Evolutionary conservation across 2,329 filamentous ascomycete genomes (phyloP), one percentile per base, ranked within the genome.

Genomic region (Calonectria henricotiae): DNA sequence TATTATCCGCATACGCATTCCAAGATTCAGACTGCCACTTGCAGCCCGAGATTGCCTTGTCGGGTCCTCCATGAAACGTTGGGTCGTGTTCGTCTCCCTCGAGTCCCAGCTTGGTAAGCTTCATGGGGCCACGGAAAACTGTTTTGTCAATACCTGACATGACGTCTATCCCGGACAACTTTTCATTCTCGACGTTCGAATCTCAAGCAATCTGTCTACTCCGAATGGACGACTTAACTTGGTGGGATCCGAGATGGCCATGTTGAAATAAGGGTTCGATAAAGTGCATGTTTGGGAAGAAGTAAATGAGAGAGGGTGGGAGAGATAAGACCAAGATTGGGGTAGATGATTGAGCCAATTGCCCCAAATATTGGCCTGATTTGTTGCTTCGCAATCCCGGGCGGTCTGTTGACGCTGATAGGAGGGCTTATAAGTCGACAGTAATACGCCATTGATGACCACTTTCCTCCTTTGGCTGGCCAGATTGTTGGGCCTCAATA

Each of bases 21-120:
- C 25, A 25, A 13, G 5, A 37, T 37, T n/a, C 15, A 8, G 27
- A 23, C 17, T 46, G 15, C 20, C 9, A 80, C 86, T 81, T 76
- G 87, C 87, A 89, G 12, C 85, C 87, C 37, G 90, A 86, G 11
- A 93, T 83, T 0, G 90, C 91, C 79, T 92, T 92, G 70, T 93
- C 91, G 0, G 82, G 79, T 0, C 90, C 89, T 7, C 90, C 89
- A 69, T 92, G 91, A 63, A 89, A 89, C 0, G 86, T 87, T 30
- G 85, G 86, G 64, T 91, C 89, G 68, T 92, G 90, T 75, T 92
- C 89, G 70, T 92, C 91, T 5, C 82, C 86, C 17, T 87, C 84
- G 15, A 91, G 85, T 0, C 90, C 90, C 2, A 86, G 74, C 23
- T 80, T 82, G 2, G 79, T 82, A 41, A 91, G 83, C 3, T 82